Base-by-base conservation (phyloP, 306 rosid species). In the Carpinus viminea region DNA sequence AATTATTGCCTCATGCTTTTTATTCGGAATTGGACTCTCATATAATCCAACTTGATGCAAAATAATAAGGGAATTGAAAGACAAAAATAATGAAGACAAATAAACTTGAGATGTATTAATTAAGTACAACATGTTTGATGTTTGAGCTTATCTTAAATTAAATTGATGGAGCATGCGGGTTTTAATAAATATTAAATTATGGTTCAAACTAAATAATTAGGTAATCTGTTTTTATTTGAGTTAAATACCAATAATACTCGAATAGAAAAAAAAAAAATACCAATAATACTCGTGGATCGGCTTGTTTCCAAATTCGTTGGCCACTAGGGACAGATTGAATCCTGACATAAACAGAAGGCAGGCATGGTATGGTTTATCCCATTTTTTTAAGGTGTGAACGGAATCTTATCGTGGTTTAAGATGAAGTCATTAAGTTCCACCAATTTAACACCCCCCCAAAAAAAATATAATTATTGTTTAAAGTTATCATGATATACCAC, bases 331-430 rank as follows among this genome's bases (percentile, higher is more conserved):
- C 64, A 57, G 64, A 57, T 20, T 24, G 24, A 21, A 21, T 57
- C 64, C 21, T 0, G 34, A 57, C 36, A 13, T 59, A 21, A 9
- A 12, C 65, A 24, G 13, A 11, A 11, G 12, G 28, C 36, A 3
- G 38, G 15, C 12, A 26, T 28, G 8, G 7, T 12, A 3, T 59
- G 36, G 31, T 11, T 59, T 24, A 59, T 59, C n/a, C 65, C 24
- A 59, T 11, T 59, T 59, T 59, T 20, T 11, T 48, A 59, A 59
- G 65, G 75, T 77, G 83, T 74, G 83, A 75, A 83, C 6, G 80
- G 83, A 69, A 83, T 83, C 83, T 11, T 6, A 51, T 48, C 15
- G 4, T 10, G 41, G 41, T 26, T 64, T 28, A 11, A 68, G 80
- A 68, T 59, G 34, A 59, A 11, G 4, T 24, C 34, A 24, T 20